Evolutionary conservation across 2,329 filamentous ascomycete genomes (phyloP).

Genomic region (Bipolaris victoriae): DNA sequence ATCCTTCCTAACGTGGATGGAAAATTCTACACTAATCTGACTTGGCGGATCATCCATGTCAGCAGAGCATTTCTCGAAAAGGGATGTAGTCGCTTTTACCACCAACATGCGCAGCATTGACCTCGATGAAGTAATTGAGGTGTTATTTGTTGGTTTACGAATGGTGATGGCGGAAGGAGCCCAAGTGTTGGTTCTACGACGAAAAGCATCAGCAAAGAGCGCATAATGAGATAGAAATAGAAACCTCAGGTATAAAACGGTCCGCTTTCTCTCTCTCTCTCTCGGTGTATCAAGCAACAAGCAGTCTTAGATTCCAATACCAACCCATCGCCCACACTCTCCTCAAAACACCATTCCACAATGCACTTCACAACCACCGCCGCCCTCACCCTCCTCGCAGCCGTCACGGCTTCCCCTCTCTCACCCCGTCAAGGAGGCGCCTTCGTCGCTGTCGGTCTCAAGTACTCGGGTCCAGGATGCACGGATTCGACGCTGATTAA

Average conservation of each 20-base stretch:
- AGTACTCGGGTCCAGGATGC: constrained; percentile 23
- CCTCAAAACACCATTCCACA: background rate
- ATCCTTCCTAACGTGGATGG: background rate
- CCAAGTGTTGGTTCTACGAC: background rate
- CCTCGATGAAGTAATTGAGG: background rate
- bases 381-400: background rate
- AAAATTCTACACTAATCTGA: background rate
- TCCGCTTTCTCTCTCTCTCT: background rate
- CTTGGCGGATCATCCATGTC: background rate
- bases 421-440: constrained; percentile 1
- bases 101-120: background rate
- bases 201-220: background rate
- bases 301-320: background rate
- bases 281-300: background rate
- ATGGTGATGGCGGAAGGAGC: background rate
- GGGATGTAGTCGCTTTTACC: background rate
- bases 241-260: background rate
- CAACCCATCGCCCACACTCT: background rate
- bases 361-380: background rate
- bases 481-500: constrained; percentile 16
- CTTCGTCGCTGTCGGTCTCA: constrained; percentile 20
- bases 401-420: background rate
- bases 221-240: too few species aligned
- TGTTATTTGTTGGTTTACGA: background rate
- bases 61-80: background rate